phyloP scores from a whole-genome alignment of 2,329 filamentous ascomycete species.

The Sphaerostilbella broomeana region DNA sequence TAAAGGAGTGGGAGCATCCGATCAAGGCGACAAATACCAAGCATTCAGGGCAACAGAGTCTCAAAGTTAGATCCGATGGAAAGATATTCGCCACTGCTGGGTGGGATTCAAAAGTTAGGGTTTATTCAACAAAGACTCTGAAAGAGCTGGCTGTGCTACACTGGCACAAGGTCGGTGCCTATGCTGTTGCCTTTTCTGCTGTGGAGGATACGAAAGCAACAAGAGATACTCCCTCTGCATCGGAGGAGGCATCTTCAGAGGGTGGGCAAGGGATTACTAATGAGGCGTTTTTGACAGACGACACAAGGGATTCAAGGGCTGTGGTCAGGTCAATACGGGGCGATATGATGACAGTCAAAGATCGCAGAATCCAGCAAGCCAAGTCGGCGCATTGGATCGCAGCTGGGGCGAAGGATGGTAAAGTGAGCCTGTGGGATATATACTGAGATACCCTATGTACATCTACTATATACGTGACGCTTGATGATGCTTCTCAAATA shows the following conservation, averaged over 20 bases:
- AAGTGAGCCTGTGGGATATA: conserved; percentile 91
- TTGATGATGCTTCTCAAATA: too few relatives aligned
- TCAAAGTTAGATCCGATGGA: conserved; percentile 71
- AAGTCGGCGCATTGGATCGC: conserved; percentile 80
- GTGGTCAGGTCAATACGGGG: neutral
- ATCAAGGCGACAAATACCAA: conserved; percentile 66
- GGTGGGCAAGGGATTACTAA: neutral
- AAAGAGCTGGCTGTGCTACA: conserved; percentile 87
- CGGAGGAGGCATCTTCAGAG: neutral
- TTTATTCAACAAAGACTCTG: conserved; percentile 76
- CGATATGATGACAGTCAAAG: conserved; percentile 43
- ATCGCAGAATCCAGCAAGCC: conserved; percentile 56
- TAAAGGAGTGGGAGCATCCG: conserved; percentile 38
- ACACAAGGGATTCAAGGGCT: neutral
- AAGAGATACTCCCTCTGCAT: neutral
- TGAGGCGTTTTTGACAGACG: neutral
- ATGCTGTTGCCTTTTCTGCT: conserved; percentile 66
- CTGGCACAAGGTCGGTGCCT: conserved; percentile 88
- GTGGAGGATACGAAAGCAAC: conserved; percentile 21
- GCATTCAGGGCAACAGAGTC: conserved; percentile 81
- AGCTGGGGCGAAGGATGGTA: conserved; percentile 88
- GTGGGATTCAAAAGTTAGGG: conserved; percentile 77
- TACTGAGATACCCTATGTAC: conserved; percentile 46
- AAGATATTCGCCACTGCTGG: conserved; percentile 84
- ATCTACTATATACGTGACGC: neutral